Evolutionary conservation across 2,329 filamentous ascomycete species (phyloP), one percentile per base, ranked within the genome.

Genomic region (Cordyceps cateniannulata): DNA sequence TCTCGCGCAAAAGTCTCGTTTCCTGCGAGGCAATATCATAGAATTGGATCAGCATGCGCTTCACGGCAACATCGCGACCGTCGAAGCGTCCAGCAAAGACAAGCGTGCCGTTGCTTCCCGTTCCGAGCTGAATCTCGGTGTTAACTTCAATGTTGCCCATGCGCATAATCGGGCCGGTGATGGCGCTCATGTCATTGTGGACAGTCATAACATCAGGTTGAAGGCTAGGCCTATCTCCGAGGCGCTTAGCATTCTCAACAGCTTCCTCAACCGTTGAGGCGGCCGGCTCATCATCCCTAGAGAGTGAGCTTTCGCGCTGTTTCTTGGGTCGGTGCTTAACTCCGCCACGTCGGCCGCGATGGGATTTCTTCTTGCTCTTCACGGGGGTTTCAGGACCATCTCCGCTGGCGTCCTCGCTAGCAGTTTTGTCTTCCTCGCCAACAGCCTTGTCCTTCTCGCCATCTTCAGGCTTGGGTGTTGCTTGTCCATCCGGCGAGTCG

Each of bases 31-130:
- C 95, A 66, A 99, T 90, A 65, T 96, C 93, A 71, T 93, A 97
- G 68, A 97, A 97, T 66, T 96, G 91, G 38, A 93, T 91, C 63
- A 98, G 80, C 91, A 99, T 96, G 38, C 95, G 86, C 79, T 99
- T 99, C 52, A 99, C 91, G 1, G 95, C 95, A 27, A 99, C 93
- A 49, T 93, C 89, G 55, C 93, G 88, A 25, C 92, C 92, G 72
- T 96, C 95, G 71, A 96, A 98, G 59, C 87, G 90, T n/a, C 95
- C 95, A 53, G 91, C 88, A 72, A 95, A 98, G 0, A 99, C 95
- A 58, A 96, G 86, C 0, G 95, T 99, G n/a, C 95, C 95, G 70
- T 97, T 96, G 72, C 93, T 98, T 59, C 95, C 95, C 62, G 91
- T 88, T 24, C 86, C 86, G 32, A 89, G 78, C 64, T 87, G 82